A percentile compares a stretch with the other conserved stretches of the same genome.
Conservation (phyloP, 2,329 filamentous ascomycete species). For the Aspergillus novoparasiticus region DNA sequence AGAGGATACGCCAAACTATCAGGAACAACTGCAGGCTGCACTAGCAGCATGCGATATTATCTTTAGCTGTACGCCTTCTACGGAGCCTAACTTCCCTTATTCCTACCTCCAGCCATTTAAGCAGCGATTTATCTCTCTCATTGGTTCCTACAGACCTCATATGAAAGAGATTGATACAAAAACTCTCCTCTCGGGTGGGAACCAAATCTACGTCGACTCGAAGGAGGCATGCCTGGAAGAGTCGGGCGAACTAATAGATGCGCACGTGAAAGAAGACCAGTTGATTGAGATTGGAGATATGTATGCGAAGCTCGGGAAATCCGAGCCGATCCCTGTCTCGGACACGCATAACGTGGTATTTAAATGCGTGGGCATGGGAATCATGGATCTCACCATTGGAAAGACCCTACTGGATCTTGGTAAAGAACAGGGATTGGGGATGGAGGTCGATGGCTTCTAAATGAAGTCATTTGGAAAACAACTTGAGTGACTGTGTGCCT, state of each 20-base stretch:
- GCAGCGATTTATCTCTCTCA: conserved; percentile 52
- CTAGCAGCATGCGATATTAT: conserved; percentile 46
- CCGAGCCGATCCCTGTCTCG: conserved; percentile 27
- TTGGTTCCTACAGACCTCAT: conserved; percentile 58
- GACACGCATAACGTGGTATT: conserved; percentile 48
- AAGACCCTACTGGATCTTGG: conserved; percentile 44
- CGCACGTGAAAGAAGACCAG: conserved; percentile 38
- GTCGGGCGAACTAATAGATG: conserved; percentile 50
- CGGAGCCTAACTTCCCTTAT: conserved; percentile 46
- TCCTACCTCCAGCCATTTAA: conserved; percentile 40
- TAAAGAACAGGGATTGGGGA: conserved; percentile 33
- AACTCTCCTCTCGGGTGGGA: conserved; percentile 57
- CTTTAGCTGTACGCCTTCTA: conserved; percentile 54
- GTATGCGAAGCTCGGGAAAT: conserved; percentile 22
- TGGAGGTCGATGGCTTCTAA: conserved; percentile 42
- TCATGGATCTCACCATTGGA: conserved; percentile 54
- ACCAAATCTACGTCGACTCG: conserved; percentile 68
- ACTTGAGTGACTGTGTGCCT: neutral
- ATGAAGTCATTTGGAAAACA: neutral
- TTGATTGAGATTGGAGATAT: conserved; percentile 49
- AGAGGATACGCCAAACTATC: conserved; percentile 62
- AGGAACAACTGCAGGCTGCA: conserved; percentile 27
- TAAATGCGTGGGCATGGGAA: conserved; percentile 55
- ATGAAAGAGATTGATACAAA: conserved; percentile 55
- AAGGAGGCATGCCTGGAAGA: conserved; percentile 49